Percentiles rank a stretch among this genome's conserved stretches.
Evolutionary conservation across 1,284 basidiomycete genomes (phyloP).

Genomic region (Cryptococcus floricola): DNA sequence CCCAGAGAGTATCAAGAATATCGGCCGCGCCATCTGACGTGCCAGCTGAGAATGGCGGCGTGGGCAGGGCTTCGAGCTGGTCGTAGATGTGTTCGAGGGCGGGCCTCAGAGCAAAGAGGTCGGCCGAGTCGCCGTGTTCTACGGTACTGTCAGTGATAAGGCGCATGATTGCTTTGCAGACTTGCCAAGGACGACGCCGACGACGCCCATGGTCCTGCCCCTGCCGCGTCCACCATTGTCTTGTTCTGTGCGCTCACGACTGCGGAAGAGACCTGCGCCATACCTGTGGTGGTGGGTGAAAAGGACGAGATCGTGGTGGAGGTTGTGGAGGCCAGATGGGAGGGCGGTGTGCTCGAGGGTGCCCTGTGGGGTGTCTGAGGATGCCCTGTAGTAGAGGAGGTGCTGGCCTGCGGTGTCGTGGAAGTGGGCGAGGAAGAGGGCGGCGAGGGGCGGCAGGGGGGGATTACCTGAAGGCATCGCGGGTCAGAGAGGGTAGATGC

Average conservation of each 20-base stretch:
- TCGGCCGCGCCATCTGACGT: not conserved
- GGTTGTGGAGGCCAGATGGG: constrained; percentile 39
- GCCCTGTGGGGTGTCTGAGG: constrained; percentile 17
- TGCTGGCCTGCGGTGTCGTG: constrained; percentile 45
- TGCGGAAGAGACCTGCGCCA: constrained; percentile 37
- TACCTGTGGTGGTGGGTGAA: constrained; percentile 28
- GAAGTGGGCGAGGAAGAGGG: constrained; percentile 44
- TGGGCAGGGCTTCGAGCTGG: constrained; percentile 21
- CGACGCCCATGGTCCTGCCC: constrained; percentile 40
- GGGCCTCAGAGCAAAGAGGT: constrained; percentile 22
- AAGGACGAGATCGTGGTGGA: constrained; percentile 29
- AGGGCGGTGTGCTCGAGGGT: constrained; percentile 39
- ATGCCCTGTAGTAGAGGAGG: constrained; percentile 31
- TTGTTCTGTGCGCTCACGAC: constrained; percentile 10
- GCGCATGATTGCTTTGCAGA: not conserved
- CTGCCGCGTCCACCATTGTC: constrained; percentile 17
- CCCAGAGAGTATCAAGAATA: constrained; percentile 12
- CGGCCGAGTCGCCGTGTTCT: constrained; percentile 7
- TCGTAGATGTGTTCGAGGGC: constrained; percentile 31
- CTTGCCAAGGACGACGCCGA: constrained; percentile 40
- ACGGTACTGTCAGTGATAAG: not conserved
- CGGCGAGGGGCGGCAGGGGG: constrained; percentile 33
- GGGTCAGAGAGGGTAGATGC: too few species aligned
- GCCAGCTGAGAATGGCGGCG: constrained; percentile 13
- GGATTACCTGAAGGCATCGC: too few species aligned